Evolutionary conservation across 768 basidiomycete genomes (phyloP), one percentile per base, ranked within the genome.

Genomic region (Kwoniella botswanensis): DNA sequence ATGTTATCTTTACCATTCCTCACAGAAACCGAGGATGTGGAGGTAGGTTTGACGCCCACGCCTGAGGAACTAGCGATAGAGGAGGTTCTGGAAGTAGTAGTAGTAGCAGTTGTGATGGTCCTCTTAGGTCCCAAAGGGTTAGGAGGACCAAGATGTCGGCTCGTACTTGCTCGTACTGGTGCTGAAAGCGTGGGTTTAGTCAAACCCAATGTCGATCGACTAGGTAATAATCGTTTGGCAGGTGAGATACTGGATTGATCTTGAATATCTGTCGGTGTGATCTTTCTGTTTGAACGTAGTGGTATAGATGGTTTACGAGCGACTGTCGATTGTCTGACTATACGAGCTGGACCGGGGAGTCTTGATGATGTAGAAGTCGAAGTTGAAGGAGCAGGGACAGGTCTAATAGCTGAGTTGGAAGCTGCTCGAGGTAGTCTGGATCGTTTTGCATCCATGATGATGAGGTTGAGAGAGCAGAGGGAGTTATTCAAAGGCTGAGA

Each of bases 371-470:
- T 35, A 18, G 46, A 13, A 18, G 46, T 50, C 18, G 35, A 24
- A 4, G 35, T 18, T 26, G 29, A 15, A 21, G 52, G 9, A 12
- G 67, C 7, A 35, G 67, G 67, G 46, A 18, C 13, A 21, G 55
- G 57, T 44, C 67, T n/a, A 43, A 68, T 68, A 21, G 26, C 21
- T n/a, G 67, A 59, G 22, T 68, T 68, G 43, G 67, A 68, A 17
- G 67, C 59, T 35, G 67, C 67, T 41, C 59, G 43, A 22, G 67
- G 67, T 13, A 68, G n/a, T 53, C 67, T 2, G 4, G 58, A 61
- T 43, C 6, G 59, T 12, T 61, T 61, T 7, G 42, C 2, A 21
- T 61, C n/a, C 59, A 61, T 61, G 18, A 11, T 61, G 22, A 22
- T 61, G 13, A 12, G 11, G 18, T 43, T 50, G 12, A 35, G 35